These are phyloP conservation scores for Mycena vitilis DNA, from an alignment of 768 basidiomycete species.

Conservation along the genomic window DNA sequence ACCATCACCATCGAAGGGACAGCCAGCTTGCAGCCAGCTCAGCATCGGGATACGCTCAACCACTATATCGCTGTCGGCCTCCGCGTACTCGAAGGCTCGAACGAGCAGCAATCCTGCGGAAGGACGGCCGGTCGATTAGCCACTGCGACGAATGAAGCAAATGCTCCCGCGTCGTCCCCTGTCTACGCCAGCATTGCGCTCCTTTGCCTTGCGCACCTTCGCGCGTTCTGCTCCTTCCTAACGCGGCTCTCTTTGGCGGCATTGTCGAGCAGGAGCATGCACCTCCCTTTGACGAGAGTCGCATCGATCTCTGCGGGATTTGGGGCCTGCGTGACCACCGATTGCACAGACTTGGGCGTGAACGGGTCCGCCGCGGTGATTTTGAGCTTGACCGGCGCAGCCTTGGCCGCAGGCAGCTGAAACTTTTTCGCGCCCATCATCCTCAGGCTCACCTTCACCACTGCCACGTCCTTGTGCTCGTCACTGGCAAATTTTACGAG, in stretches of 20 bases:
- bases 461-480: too few relatives aligned
- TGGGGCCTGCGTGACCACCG: conserved; percentile 62
- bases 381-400: conserved; percentile 40
- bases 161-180: conserved; percentile 58
- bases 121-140: too few relatives aligned
- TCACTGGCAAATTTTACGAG: too few relatives aligned
- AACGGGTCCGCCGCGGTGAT: conserved; percentile 61
- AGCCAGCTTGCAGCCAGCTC: too few relatives aligned
- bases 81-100: too few relatives aligned
- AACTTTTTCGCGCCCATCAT: too few relatives aligned
- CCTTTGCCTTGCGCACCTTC: conserved; percentile 56
- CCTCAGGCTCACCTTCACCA: too few relatives aligned
- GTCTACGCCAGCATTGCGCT: conserved; percentile 62
- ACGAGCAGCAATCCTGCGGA: too few relatives aligned
- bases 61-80: too few relatives aligned
- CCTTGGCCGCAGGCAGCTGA: conserved; percentile 26
- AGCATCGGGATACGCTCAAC: too few relatives aligned
- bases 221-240: conserved; percentile 61
- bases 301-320: conserved; percentile 72
- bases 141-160: too few relatives aligned
- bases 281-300: conserved; percentile 72
- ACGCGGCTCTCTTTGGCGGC: conserved; percentile 66
- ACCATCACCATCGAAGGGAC: too few relatives aligned
- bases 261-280: conserved; percentile 78
- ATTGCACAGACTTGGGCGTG: conserved; percentile 72